Evolutionary conservation across 2,329 filamentous ascomycete genomes (phyloP).

Genomic region (Macrophomina tecta): DNA sequence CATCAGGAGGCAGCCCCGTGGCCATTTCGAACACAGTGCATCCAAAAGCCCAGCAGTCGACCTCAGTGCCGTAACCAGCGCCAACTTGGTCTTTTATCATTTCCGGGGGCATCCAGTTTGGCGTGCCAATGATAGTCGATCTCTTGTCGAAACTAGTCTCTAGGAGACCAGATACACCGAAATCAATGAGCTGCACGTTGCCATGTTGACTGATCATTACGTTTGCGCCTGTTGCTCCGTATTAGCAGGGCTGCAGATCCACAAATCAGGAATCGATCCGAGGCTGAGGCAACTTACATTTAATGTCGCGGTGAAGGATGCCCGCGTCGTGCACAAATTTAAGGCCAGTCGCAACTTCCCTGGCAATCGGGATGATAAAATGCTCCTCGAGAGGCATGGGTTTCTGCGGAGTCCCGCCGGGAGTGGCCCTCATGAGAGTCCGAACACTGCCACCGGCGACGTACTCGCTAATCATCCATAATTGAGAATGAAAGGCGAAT

Average conservation of each 20-base stretch:
- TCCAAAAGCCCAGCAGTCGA: constrained; percentile 85
- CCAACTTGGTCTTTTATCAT: constrained; percentile 55
- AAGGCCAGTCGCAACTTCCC: constrained; percentile 66
- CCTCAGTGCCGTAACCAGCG: constrained; percentile 55
- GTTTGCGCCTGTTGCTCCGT: constrained; percentile 64
- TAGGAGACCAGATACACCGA: constrained; percentile 80
- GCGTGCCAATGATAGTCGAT: constrained; percentile 81
- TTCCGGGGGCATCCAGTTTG: constrained; percentile 87
- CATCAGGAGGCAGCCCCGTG: constrained; percentile 69
- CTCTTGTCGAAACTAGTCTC: constrained; percentile 78
- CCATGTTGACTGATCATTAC: constrained; percentile 80
- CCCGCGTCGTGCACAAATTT: constrained; percentile 69
- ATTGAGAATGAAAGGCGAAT: constrained; percentile 75
- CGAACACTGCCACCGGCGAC: constrained; percentile 82
- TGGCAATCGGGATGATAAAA: constrained; percentile 68
- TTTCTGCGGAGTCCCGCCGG: constrained; percentile 35
- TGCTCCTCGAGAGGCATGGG: constrained; percentile 60
- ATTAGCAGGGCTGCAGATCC: neutral
- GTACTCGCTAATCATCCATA: constrained; percentile 90
- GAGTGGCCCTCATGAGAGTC: constrained; percentile 57
- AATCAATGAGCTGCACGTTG: constrained; percentile 81
- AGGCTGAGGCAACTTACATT: constrained; percentile 50
- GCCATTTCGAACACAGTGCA: constrained; percentile 83
- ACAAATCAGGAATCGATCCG: no score
- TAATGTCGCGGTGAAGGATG: constrained; percentile 70